Base-by-base conservation (phyloP, 371 early-diverging fungal species). In the Massospora cicadina region DNA sequence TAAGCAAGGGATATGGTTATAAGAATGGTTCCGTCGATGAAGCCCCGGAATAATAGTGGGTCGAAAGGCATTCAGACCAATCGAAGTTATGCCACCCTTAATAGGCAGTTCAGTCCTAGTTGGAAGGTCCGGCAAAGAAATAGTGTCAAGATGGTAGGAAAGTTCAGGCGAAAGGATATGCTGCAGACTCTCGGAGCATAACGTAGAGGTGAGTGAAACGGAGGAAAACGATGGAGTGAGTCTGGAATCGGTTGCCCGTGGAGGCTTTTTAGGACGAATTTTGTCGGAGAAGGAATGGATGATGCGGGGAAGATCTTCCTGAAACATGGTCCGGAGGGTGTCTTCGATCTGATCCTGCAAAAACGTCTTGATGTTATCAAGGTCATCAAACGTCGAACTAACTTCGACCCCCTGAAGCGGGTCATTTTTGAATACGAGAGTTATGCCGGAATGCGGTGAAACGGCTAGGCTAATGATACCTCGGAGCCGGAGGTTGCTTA, bases 401-500 rank as follows among this genome's bases (percentile, higher is more conserved):
- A 98, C 90, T 33, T 87, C 81, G 32, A 98, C 90, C 0, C 82
- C 82, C 55, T 94, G 94, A 31, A 98, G 74, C 21, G 98, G 98
- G 66, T 96, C 96, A 69, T 92, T 95, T 69, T 95, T 94, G 71
- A 98, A 96, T 2, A 87, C 91, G 33, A 97, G 80, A 0, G 98
- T 95, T 33, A 96, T 83, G 29, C 98, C 98, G 69, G 86, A 87
- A 57, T 82, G 78, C 71, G 90, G 87, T 65, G 91, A 92, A 2
- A 96, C 90, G 0, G 90, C 93, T 25, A 98, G 76, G 0, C 89
- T 90, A n/a, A 94, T 81, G 65, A 96, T 93, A 0, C 95, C 98
- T 31, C 90, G 79, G 23, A 98, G 72, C 60, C 84, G 82, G 2
- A 98, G 76, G 60, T 91, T 84, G 65, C 87, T 85, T 33, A 98